phyloP scores from a whole-genome alignment of 2,329 filamentous ascomycete genomes.

The Chlorencoelia australis region DNA sequence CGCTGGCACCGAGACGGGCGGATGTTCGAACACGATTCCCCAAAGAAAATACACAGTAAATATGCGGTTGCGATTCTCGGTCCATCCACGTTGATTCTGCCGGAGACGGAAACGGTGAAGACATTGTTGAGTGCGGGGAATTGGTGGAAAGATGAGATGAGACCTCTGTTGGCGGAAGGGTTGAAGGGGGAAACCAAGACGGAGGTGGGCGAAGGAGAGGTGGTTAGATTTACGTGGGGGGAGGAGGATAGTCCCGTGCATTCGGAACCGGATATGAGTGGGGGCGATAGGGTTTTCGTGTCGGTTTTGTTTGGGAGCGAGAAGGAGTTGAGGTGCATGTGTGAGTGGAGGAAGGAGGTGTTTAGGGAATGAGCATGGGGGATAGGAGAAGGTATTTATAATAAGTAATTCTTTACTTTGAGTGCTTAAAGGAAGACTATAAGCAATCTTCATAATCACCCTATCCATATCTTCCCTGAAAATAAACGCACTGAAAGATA shows the following conservation, averaged over 20 bases:
- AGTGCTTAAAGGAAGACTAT: too few species aligned
- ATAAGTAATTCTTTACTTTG: too few species aligned
- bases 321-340: constrained; percentile 1
- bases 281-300: constrained; percentile 4
- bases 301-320: constrained; percentile 2
- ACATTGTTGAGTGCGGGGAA: neutral
- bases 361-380: too few species aligned
- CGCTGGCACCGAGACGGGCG: constrained; percentile 5
- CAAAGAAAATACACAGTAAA: constrained; percentile 1
- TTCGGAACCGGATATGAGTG: constrained; percentile 6
- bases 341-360: neutral
- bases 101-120: neutral
- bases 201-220: neutral
- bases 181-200: neutral
- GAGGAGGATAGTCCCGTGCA: constrained; percentile 4
- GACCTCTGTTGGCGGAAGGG: neutral
- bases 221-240: constrained; percentile 7
- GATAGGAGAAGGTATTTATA: too few species aligned
- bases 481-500: too few species aligned
- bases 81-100: constrained; percentile 2
- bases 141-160: too few species aligned
- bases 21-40: neutral
- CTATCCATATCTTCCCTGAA: too few species aligned
- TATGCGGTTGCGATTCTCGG: constrained; percentile 1
- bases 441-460: too few species aligned